A percentile compares a stretch with the other conserved stretches of the same genome.
These are phyloP conservation scores for Saccharomyces hybrid DNA, from an alignment of 1,139 yeast species.

Conservation along the genomic window DNA sequence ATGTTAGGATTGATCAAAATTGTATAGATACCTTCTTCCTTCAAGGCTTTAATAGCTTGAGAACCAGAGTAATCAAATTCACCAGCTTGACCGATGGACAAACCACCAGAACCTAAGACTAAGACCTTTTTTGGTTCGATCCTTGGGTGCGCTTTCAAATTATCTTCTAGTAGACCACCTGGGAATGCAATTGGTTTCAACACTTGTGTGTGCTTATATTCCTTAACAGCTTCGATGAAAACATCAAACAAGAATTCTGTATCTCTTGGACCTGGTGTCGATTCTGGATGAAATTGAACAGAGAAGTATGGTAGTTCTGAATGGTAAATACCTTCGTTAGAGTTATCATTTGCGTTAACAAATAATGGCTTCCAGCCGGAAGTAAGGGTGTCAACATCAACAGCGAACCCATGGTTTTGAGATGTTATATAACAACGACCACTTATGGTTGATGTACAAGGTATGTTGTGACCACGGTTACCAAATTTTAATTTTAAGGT, in stretches of 20 bases:
- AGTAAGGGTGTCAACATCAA: conserved; percentile 68
- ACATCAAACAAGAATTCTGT: conserved; percentile 96
- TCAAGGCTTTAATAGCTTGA: conserved; percentile 87
- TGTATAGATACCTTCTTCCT: conserved; percentile 95
- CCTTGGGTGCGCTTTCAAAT: conserved; percentile 64
- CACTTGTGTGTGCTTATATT: conserved; percentile 46
- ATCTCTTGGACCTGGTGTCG: conserved; percentile 98
- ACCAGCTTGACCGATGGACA: conserved; percentile 98
- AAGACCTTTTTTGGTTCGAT: conserved; percentile 86
- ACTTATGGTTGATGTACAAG: conserved; percentile 85
- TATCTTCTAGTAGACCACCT: conserved; percentile 73
- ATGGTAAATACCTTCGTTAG: conserved; percentile 97
- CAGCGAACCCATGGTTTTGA: conserved; percentile 98
- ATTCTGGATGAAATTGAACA: conserved; percentile 99
- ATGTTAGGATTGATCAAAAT: conserved; percentile 93
- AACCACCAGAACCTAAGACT: conserved; percentile 97
- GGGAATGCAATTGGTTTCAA: conserved; percentile 80
- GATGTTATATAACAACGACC: conserved; percentile 98
- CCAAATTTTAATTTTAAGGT: conserved; percentile 92
- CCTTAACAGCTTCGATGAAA: conserved; percentile 74
- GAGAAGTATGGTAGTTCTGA: conserved; percentile 84
- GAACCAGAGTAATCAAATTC: conserved; percentile 98
- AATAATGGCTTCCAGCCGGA: conserved; percentile 89
- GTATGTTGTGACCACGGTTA: conserved; percentile 99
- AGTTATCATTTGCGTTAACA: conserved; percentile 92